Evolutionary conservation across 2,329 filamentous ascomycete genomes (phyloP).

Genomic region (Pseudogymnoascus sp.): DNA sequence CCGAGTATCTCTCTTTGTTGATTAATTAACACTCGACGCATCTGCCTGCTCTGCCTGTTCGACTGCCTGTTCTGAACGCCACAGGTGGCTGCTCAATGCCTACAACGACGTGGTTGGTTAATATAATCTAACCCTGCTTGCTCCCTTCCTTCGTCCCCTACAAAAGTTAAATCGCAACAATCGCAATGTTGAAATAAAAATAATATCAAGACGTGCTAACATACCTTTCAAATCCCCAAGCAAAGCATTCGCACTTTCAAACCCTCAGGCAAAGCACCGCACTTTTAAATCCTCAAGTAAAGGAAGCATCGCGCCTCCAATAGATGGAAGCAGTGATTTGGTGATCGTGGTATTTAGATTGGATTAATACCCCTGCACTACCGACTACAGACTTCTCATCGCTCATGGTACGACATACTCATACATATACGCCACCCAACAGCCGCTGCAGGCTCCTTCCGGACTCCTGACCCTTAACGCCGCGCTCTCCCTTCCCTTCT

Average conservation of each 20-base stretch:
- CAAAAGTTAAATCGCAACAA: too few species aligned
- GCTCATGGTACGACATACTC: conserved; percentile 5
- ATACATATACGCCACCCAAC: background rate
- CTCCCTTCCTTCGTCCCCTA: too few species aligned
- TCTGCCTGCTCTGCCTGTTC: background rate
- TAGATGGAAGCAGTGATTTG: background rate
- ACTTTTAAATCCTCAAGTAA: background rate
- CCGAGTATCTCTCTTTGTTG: background rate
- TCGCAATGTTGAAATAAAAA: too few species aligned
- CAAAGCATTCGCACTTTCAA: background rate
- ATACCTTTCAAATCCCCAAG: background rate
- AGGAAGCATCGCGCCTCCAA: background rate
- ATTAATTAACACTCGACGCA: background rate
- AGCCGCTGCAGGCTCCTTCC: background rate
- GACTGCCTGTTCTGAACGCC: background rate
- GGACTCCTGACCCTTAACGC: background rate
- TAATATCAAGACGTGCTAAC: background rate
- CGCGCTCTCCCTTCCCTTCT: background rate
- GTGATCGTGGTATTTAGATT: background rate
- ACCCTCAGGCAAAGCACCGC: background rate
- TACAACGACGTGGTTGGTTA: too few species aligned
- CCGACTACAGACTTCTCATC: background rate
- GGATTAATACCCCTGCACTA: background rate
- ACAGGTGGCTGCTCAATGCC: too few species aligned
- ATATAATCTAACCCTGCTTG: too few species aligned